phyloP scores from a whole-genome alignment of 345 rosid species.

The Lumnitzera littorea region DNA sequence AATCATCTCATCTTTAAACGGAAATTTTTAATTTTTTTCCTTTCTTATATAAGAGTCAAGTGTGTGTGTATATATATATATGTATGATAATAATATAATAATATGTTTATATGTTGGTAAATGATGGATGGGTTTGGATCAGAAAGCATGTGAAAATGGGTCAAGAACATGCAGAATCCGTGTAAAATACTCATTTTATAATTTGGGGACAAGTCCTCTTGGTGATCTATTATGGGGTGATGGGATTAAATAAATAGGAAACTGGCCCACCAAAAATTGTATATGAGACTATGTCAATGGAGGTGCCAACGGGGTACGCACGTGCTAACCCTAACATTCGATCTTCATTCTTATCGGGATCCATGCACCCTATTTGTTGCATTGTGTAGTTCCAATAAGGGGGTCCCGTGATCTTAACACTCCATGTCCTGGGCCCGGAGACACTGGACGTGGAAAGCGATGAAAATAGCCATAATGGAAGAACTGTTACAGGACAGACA shows the following conservation, averaged over 20 bases:
- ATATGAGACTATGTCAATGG: no score
- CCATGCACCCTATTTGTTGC: no score
- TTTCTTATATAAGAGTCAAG: background rate
- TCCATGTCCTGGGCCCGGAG: no score
- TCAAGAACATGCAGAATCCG: constrained; percentile 43
- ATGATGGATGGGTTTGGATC: constrained; percentile 23
- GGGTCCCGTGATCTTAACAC: no score
- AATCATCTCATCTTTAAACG: no score
- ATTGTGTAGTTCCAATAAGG: no score
- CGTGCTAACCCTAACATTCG: background rate
- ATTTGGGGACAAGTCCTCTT: constrained; percentile 9
- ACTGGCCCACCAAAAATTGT: no score
- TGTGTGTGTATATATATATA: background rate
- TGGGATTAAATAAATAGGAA: background rate
- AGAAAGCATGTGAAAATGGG: constrained; percentile 59
- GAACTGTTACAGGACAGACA: no score
- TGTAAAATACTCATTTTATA: constrained; percentile 37
- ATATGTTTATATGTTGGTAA: constrained; percentile 7
- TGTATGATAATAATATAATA: background rate
- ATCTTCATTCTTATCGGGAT: no score
- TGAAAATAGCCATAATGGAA: no score
- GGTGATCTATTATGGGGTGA: background rate
- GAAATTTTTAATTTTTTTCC: background rate
- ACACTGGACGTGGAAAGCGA: no score
- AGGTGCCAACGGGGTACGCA: constrained; percentile 7